Evolutionary conservation across 129 eudicot genomes (phyloP).

Genomic region (Flaveria robusta): DNA sequence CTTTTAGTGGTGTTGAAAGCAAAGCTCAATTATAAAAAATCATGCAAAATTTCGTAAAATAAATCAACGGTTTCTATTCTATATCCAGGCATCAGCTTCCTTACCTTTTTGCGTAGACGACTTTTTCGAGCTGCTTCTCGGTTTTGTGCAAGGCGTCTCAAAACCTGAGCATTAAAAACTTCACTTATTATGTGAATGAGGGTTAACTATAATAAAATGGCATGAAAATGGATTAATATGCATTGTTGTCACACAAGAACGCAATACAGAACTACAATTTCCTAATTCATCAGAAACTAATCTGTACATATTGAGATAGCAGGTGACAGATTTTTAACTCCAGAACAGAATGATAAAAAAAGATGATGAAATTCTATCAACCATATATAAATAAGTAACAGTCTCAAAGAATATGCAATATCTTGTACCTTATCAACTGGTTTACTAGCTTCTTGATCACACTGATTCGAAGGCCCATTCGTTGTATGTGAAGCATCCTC

Average conservation of each 20-base stretch:
- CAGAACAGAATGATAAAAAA: too few species aligned
- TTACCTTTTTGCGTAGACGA: conserved; percentile 93
- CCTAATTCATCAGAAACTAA: neutral
- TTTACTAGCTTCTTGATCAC: conserved; percentile 81
- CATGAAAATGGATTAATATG: conserved; percentile 14
- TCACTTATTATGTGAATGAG: neutral
- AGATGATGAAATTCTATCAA: too few species aligned
- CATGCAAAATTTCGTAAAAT: conserved; percentile 4
- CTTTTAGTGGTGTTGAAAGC: conserved; percentile 2
- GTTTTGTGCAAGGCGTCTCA: conserved; percentile 96
- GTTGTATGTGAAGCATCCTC: conserved; percentile 87
- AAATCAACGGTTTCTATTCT: neutral
- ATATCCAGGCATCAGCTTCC: neutral
- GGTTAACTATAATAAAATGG: conserved; percentile 7
- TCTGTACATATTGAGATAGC: neutral
- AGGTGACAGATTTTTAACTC: too few species aligned
- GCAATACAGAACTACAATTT: neutral
- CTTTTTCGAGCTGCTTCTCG: conserved; percentile 99
- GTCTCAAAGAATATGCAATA: conserved; percentile 22
- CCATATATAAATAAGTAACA: neutral
- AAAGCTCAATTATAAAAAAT: neutral
- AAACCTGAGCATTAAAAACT: conserved; percentile 36
- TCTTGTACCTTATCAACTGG: conserved; percentile 79
- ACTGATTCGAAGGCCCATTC: conserved; percentile 57
- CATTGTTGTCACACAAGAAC: conserved; percentile 5